A percentile compares a stretch with the other conserved stretches of the same genome.
These are phyloP conservation scores for Phytophthora pseudosyringae DNA, from an alignment of 352 stramenopile genomes.

Conservation along the genomic window DNA sequence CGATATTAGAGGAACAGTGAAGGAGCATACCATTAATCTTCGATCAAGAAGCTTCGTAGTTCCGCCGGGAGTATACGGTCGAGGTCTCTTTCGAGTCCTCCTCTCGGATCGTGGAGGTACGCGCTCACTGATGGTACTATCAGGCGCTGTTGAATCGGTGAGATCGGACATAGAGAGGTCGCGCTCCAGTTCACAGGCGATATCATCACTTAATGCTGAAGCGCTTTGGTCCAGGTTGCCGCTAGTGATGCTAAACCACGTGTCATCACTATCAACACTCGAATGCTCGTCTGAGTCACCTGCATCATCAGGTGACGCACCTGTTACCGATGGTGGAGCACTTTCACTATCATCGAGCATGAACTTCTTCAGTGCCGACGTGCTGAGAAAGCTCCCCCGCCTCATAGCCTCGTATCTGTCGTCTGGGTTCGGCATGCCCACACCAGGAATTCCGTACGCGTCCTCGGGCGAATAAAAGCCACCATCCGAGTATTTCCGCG, in stretches of 20 bases:
- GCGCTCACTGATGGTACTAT: constrained; percentile 9
- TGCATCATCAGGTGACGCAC: constrained; percentile 31
- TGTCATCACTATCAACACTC: constrained; percentile 86
- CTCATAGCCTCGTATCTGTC: constrained; percentile 37
- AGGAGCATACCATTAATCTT: constrained; percentile 77
- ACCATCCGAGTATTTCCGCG: constrained; percentile 28
- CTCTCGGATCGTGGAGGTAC: constrained; percentile 27
- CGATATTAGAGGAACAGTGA: constrained; percentile 82
- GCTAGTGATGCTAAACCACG: constrained; percentile 89
- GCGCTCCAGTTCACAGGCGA: constrained; percentile 14
- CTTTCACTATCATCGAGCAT: constrained; percentile 48
- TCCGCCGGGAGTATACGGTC: constrained; percentile 25
- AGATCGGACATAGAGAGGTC: constrained; percentile 30
- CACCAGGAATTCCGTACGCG: constrained; percentile 16
- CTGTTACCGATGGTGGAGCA: constrained; percentile 14
- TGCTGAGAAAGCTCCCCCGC: constrained; percentile 53
- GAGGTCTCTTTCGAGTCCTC: constrained; percentile 35
- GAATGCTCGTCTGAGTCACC: constrained; percentile 64
- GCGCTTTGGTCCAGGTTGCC: constrained; percentile 56
- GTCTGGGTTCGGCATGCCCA: constrained; percentile 9
- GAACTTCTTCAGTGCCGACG: constrained; percentile 60
- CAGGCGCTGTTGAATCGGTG: constrained; percentile 8
- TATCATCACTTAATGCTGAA: constrained; percentile 23
- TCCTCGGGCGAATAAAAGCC: constrained; percentile 22
- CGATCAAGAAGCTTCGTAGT: constrained; percentile 70